Evolutionary conservation across 2,329 filamentous ascomycete genomes (phyloP), one percentile per base, ranked within the genome.

Genomic region (Colletotrichum phormii): DNA sequence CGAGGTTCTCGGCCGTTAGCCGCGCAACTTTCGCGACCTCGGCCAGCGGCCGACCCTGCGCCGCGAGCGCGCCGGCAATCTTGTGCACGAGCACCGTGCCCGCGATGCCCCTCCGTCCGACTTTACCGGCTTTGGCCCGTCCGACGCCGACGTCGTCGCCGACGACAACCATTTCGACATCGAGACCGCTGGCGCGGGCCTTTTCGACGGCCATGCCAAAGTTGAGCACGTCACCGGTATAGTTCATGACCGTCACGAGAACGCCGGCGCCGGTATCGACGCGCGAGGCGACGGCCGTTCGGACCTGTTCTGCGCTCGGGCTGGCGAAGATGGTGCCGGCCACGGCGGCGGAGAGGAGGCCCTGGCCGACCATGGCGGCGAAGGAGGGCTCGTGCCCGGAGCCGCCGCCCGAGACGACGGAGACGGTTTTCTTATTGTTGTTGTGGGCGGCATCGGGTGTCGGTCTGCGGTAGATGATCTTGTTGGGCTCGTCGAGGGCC

Each of bases 131-230:
- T 80, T 92, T 92, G 64, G 86, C 87, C 71, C 95, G 87, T 1
- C 95, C 95, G 58, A 98, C 95, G 55, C 95, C 95, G 3, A 95
- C 95, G 82, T 98, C 96, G 79, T 98, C 96, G 6, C 92, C 95
- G 8, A 98, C 94, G 9, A 97, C 93, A 11, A 97, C 91, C 93
- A 98, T 97, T 80, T 97, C 94, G 0, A 94, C 93, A 22, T 91
- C 84, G 29, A 95, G 83, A 0, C 95, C 95, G 0, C 91, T 90
- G 1, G 95, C 95, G 71, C 93, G 92, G 18, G 95, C 95, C 85
- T 98, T 98, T 82, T 98, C 96, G 9, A 97, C 94, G 0, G 93
- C 95, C 89, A 98, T 93, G 67, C 95, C 95, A 80, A 98, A 98
- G 84, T 98, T 97, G 76, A 98, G 88, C 66, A 98, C 90, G 81